Base-by-base conservation (phyloP, 768 basidiomycete genomes). In the Tylopilus vinaceipallidus region DNA sequence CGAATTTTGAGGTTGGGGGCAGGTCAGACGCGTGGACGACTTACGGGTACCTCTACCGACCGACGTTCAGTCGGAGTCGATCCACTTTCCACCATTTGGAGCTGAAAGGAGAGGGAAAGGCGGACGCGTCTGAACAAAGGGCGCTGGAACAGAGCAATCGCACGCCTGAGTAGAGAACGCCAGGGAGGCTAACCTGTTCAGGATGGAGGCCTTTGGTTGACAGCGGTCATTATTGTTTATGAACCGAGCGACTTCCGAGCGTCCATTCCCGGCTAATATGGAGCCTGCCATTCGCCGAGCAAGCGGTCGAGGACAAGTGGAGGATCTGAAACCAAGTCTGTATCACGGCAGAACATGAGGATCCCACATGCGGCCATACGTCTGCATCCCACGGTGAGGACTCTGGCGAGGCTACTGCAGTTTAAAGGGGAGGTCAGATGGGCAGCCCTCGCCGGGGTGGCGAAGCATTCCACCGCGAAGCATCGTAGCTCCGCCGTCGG, bases 41-140 rank as follows among this genome's bases (percentile, higher is more conserved):
- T 48, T 33, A 65, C 62, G 0, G 60, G 47, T 24, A 59, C 42
- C 3, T 22, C 50, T 3, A 42, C 22, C 26, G 20, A 23, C 17
- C 10, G 29, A 38, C 2, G 24, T 14, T 46, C 23, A 0, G 32
- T 37, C 9, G 14, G 9, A 3, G 24, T 33, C n/a, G 22, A 29
- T 2, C 6, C 1, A 12, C 1, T 12, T 16, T 47, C 40, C 4
- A 16, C 38, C 62, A 61, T 51, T 4, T 32, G 20, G 34, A 39
- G 24, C 49, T 46, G 20, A 2, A 26, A 19, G 14, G 40, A 45
- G 3, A 38, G 32, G 22, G 16, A 16, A 4, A 44, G n/a, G n/a
- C 32, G 20, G 19, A 14, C 2, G 43, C 24, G n/a, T 29, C 3
- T 11, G 3, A 10, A 11, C 30, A 16, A 55, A 41, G 36, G 3